Percentiles rank a stretch among this genome's conserved stretches.
These are phyloP conservation scores for Globisporangium alternatum DNA, from an alignment of 352 stramenopile species.

Conservation along the genomic window DNA sequence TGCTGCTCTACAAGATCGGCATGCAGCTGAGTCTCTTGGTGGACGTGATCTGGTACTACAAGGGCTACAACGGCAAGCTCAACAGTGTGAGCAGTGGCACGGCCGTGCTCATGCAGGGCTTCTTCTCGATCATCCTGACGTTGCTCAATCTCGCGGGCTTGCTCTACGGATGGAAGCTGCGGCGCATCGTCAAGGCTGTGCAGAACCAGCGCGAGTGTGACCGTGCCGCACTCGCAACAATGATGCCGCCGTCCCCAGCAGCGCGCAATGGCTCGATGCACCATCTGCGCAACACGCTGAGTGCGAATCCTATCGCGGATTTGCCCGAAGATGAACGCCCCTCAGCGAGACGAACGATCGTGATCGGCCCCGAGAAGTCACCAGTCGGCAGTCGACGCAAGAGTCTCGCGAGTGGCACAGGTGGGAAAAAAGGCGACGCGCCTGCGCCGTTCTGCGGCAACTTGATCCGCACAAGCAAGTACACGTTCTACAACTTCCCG, in stretches of 20 bases:
- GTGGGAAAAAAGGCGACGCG: constrained; percentile 20
- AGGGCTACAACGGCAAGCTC: constrained; percentile 87
- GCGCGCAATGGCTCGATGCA: constrained; percentile 39
- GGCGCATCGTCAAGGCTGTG: constrained; percentile 83
- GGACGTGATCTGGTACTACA: constrained; percentile 85
- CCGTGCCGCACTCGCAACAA: constrained; percentile 71
- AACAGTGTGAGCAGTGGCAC: constrained; percentile 68
- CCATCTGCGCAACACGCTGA: constrained; percentile 46
- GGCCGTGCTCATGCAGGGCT: constrained; percentile 81
- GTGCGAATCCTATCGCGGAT: constrained; percentile 49
- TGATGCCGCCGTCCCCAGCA: constrained; percentile 53
- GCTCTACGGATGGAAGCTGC: constrained; percentile 86
- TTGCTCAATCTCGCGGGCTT: constrained; percentile 76
- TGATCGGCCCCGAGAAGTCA: constrained; percentile 30
- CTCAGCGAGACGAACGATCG: constrained; percentile 39
- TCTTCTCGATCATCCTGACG: constrained; percentile 81
- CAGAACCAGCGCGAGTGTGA: constrained; percentile 79
- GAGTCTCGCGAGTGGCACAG: constrained; percentile 15
- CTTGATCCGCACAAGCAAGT: constrained; percentile 86
- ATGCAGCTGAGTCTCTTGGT: constrained; percentile 85
- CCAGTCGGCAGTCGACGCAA: constrained; percentile 24
- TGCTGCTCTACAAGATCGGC: constrained; percentile 88
- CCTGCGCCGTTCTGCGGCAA: constrained; percentile 63
- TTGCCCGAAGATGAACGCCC: constrained; percentile 37
- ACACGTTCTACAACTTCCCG: constrained; percentile 89